Conservation (phyloP, 2,329 filamentous ascomycete species). For the Thielaviopsis ethacetica region DNA sequence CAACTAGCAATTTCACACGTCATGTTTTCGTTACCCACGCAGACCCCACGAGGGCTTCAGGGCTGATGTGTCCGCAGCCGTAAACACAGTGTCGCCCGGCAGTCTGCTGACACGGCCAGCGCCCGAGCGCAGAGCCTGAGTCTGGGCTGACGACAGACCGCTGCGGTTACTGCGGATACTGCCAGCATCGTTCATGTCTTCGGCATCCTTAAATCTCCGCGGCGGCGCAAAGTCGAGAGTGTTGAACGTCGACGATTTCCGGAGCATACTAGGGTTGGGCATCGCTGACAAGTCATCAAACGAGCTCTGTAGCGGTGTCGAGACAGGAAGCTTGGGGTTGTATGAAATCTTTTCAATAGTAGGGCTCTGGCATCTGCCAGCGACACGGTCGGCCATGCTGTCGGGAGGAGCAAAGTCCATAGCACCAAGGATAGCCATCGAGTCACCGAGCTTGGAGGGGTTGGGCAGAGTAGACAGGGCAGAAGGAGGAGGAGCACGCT, state of each 20-base stretch:
- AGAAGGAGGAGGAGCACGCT: conserved; percentile 46
- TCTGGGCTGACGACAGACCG: conserved; percentile 56
- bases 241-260: conserved; percentile 66
- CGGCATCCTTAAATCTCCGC: conserved; percentile 48
- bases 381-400: conserved; percentile 46
- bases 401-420: conserved; percentile 78
- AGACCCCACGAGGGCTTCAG: conserved; percentile 45
- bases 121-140: conserved; percentile 59
- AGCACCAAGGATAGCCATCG: conserved; percentile 49
- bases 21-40: conserved; percentile 21
- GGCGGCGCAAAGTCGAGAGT: conserved; percentile 68
- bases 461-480: conserved; percentile 66
- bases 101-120: conserved; percentile 77
- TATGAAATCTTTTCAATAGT: conserved; percentile 53
- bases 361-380: conserved; percentile 51
- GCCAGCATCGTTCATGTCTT: conserved; percentile 47
- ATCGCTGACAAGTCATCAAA: conserved; percentile 77
- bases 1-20: not conserved
- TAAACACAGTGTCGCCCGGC: conserved; percentile 68
- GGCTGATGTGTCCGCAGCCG: conserved; percentile 44
- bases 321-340: conserved; percentile 52
- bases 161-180: conserved; percentile 49
- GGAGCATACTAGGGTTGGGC: conserved; percentile 71
- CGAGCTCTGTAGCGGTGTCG: conserved; percentile 64
- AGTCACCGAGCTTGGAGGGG: conserved; percentile 66